Percentiles rank a stretch among this genome's conserved stretches.
These are phyloP conservation scores for Yamagishiella unicocca DNA, from an alignment of 139 green algal genomes.

Conservation along the genomic window DNA sequence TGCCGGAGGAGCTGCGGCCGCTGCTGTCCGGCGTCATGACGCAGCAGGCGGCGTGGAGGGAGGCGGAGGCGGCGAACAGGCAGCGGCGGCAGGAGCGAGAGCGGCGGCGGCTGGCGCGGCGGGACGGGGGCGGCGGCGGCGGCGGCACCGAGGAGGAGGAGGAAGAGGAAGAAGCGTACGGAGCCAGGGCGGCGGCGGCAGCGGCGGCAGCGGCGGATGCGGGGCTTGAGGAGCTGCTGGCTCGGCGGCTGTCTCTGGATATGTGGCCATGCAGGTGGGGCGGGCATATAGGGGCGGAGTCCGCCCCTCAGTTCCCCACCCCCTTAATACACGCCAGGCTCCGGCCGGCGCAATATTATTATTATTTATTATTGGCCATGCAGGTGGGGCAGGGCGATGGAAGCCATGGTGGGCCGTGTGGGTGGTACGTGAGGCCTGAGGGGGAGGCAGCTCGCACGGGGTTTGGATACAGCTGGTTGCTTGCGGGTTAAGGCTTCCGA, in stretches of 20 bases:
- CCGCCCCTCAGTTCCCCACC: too few relatives aligned
- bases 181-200: background rate
- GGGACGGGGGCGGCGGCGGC: background rate
- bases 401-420: too few relatives aligned
- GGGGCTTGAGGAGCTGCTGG: constrained; percentile 49
- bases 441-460: too few relatives aligned
- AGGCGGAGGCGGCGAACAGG: background rate
- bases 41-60: background rate
- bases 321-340: too few relatives aligned
- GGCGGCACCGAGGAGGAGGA: background rate
- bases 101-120: background rate
- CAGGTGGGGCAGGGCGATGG: too few relatives aligned
- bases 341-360: too few relatives aligned
- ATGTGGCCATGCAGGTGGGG: constrained; percentile 46
- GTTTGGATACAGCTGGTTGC: too few relatives aligned
- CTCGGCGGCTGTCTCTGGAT: constrained; percentile 41
- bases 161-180: background rate
- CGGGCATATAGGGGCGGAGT: too few relatives aligned
- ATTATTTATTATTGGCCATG: too few relatives aligned
- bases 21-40: background rate
- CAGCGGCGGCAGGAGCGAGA: background rate
- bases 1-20: constrained; percentile 17
- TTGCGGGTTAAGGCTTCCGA: too few relatives aligned
- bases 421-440: too few relatives aligned
- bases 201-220: background rate